phyloP scores from a whole-genome alignment of 495 filamentous ascomycete genomes.

The Penicillium bialowiezense region DNA sequence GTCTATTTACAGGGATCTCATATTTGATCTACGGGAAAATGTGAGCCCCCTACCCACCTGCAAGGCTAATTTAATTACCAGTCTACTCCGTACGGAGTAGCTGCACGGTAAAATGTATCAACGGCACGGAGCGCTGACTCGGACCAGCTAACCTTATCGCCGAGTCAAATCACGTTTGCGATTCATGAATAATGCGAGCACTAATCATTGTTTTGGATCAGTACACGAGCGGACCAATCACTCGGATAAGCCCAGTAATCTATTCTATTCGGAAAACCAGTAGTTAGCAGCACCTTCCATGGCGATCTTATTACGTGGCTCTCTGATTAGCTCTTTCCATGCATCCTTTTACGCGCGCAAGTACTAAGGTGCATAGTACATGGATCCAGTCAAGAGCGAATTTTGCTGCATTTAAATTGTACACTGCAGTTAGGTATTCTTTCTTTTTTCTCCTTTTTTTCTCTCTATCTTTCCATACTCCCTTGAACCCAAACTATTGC shows the following conservation, averaged over 20 bases:
- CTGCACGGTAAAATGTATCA: slow-evolving; percentile 15
- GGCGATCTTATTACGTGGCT: slow-evolving; percentile 7
- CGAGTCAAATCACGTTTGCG: slow-evolving; percentile 12
- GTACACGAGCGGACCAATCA: no score
- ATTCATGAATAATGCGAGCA: no score
- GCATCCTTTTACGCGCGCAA: not conserved
- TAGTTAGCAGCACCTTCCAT: no score
- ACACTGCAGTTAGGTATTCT: not conserved
- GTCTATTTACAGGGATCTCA: slow-evolving; percentile 1
- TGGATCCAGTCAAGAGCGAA: not conserved
- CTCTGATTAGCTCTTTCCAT: not conserved
- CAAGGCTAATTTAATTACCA: slow-evolving; percentile 2
- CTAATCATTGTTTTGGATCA: no score
- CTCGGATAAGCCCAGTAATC: no score
- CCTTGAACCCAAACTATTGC: no score
- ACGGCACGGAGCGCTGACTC: slow-evolving; percentile 6
- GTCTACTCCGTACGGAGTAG: slow-evolving; percentile 1
- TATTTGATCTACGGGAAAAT: no score
- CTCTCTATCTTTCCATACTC: no score
- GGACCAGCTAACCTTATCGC: slow-evolving; percentile 19
- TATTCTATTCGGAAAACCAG: no score
- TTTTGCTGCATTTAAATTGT: not conserved
- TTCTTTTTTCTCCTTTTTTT: not conserved
- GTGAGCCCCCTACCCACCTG: slow-evolving; percentile 11
- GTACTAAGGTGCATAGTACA: not conserved